phyloP scores from a whole-genome alignment of 768 basidiomycete genomes.

The Pleurotus pulmonarius region DNA sequence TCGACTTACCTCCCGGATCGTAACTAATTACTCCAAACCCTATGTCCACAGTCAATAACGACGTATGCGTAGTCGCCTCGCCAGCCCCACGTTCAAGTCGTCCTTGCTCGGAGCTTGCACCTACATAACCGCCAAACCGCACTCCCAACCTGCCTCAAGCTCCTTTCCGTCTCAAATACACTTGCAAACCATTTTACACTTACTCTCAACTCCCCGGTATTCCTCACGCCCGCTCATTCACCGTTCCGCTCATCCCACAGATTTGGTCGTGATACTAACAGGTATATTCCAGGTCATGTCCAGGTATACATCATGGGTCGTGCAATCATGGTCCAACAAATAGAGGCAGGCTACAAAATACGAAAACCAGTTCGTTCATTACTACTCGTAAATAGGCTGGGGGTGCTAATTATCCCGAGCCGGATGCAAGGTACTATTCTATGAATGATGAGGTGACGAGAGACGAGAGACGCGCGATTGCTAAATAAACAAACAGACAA shows the following conservation, averaged over 20 bases:
- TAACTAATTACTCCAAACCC: not conserved
- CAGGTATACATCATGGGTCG: slow-evolving; percentile 1
- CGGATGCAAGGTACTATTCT: slow-evolving; percentile 2
- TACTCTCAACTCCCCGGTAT: no score
- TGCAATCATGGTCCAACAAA: not conserved
- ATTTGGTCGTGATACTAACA: not conserved
- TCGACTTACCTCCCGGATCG: not conserved
- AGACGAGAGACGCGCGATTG: not conserved
- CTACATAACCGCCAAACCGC: not conserved
- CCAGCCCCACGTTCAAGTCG: not conserved
- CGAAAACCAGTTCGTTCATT: slow-evolving; percentile 7
- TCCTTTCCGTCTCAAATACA: no score
- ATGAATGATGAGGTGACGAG: not conserved
- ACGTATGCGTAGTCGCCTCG: not conserved
- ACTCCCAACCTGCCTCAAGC: not conserved
- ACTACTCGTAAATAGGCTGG: not conserved
- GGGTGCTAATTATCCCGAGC: not conserved
- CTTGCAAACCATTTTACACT: no score
- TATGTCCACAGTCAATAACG: not conserved
- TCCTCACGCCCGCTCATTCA: no score
- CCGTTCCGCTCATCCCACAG: no score
- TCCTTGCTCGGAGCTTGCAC: no score
- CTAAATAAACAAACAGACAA: slow-evolving; percentile 1
- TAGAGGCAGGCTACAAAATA: not conserved
- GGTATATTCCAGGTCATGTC: slow-evolving; percentile 5